These are phyloP conservation scores for Colletotrichum truncatum DNA, from an alignment of 2,329 filamentous ascomycete species.

Conservation along the genomic window DNA sequence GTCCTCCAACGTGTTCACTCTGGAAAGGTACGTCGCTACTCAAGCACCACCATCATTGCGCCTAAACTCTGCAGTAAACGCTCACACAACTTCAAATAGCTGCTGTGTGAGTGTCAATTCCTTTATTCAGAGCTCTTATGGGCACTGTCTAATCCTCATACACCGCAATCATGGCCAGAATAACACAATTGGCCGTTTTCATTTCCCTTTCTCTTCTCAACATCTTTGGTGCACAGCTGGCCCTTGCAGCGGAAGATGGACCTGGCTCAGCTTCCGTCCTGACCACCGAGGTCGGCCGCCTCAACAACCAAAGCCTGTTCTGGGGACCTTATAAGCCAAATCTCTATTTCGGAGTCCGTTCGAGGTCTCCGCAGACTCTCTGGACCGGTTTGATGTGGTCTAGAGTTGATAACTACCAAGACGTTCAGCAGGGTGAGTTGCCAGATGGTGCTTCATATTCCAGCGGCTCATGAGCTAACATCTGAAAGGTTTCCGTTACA, in stretches of 20 bases:
- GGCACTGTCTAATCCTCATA: conserved; percentile 11
- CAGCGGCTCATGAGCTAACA: not conserved
- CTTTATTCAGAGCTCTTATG: conserved; percentile 22
- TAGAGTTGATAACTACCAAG: conserved; percentile 80
- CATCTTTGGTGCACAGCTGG: conserved; percentile 33
- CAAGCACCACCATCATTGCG: not conserved
- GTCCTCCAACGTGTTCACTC: conserved; percentile 31
- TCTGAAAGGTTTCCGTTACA: conserved; percentile 84
- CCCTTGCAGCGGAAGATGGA: conserved; percentile 27
- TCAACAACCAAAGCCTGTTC: conserved; percentile 84
- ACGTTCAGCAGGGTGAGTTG: conserved; percentile 77
- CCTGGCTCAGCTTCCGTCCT: conserved; percentile 45
- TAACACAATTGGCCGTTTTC: conserved; percentile 38
- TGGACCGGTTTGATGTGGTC: conserved; percentile 89
- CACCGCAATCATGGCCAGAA: conserved; percentile 33
- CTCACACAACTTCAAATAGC: conserved; percentile 4
- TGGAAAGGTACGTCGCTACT: conserved; percentile 22
- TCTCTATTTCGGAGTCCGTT: conserved; percentile 90
- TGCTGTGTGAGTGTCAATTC: conserved; percentile 15
- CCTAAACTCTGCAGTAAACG: not conserved
- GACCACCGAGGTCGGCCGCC: conserved; percentile 57
- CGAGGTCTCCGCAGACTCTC: conserved; percentile 82
- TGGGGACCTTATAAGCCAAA: conserved; percentile 98
- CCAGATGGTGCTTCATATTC: not conserved
- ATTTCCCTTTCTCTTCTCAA: conserved; percentile 34